A percentile compares a stretch with the other conserved stretches of the same genome.
phyloP scores from a whole-genome alignment of 495 filamentous ascomycete species.

The Podospora sp. region DNA sequence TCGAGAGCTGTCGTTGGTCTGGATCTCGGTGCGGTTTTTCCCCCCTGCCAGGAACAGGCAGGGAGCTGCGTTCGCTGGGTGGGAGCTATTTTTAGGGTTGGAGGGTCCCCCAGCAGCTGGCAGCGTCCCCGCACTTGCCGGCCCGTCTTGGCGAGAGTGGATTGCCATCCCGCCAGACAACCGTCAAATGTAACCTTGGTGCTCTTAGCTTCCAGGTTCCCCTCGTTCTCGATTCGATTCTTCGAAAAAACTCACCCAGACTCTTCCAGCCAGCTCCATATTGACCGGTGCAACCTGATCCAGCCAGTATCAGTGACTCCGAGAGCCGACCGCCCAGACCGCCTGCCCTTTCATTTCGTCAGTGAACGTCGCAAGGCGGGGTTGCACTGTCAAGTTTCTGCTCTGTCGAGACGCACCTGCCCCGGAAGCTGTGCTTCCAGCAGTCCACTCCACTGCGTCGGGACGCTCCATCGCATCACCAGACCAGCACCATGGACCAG shows the following conservation, averaged over 20 bases:
- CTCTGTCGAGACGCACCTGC: neutral
- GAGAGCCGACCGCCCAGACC: neutral
- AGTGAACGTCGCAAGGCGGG: neutral
- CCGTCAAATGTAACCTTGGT: slow-evolving; percentile 14
- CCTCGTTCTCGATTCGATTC: slow-evolving; percentile 9
- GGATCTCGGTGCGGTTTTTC: neutral
- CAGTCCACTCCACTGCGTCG: neutral
- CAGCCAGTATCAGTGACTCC: neutral
- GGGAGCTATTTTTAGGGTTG: slow-evolving; percentile 18
- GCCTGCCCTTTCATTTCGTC: neutral
- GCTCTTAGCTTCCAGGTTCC: slow-evolving; percentile 15
- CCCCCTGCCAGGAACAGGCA: slow-evolving; percentile 10
- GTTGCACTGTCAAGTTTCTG: neutral
- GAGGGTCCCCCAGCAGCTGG: neutral
- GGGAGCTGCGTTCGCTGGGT: slow-evolving; percentile 6
- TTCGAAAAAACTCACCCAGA: slow-evolving; percentile 2
- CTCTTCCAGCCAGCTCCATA: slow-evolving; percentile 14
- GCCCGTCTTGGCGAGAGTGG: slow-evolving; percentile 19
- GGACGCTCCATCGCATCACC: neutral
- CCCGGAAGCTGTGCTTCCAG: neutral
- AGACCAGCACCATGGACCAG: neutral
- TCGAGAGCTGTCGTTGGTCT: neutral
- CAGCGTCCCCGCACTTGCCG: slow-evolving; percentile 17
- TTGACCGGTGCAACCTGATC: slow-evolving; percentile 1
- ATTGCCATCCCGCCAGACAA: slow-evolving; percentile 8